Conservation (phyloP, 2,329 filamentous ascomycete species). For the Bipolaris victoriae region DNA sequence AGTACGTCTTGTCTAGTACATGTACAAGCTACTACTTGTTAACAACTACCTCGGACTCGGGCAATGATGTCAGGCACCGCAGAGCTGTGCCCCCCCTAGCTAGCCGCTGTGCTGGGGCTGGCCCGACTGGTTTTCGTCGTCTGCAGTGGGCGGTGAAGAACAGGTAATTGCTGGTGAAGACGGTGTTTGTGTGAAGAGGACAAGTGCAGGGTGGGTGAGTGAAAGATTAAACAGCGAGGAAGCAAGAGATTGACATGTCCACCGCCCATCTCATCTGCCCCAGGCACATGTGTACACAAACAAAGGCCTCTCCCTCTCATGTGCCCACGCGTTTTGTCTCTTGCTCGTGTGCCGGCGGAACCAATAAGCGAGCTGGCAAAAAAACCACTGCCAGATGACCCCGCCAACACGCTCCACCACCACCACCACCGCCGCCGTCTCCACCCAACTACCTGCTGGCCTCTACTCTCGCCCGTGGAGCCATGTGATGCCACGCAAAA, state of each 20-base stretch:
- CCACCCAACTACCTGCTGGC: neutral
- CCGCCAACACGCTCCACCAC: conserved; percentile 12
- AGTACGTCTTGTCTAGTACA: no score
- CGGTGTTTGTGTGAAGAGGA: neutral
- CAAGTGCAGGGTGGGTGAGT: neutral
- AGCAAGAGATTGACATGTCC: neutral
- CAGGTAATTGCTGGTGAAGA: no score
- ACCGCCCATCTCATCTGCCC: neutral
- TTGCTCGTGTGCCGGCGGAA: conserved; percentile 22
- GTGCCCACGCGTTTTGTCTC: conserved; percentile 33
- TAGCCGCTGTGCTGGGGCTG: conserved; percentile 21
- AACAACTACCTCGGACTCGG: conserved; percentile 27
- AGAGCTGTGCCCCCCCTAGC: conserved; percentile 18
- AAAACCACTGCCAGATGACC: conserved; percentile 12
- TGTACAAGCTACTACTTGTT: no score
- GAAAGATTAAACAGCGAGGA: neutral
- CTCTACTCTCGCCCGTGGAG: neutral
- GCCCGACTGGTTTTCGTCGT: conserved; percentile 15
- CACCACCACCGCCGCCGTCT: neutral
- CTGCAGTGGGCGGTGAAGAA: conserved; percentile 6
- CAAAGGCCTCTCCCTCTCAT: conserved; percentile 20
- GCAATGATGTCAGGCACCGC: conserved; percentile 39
- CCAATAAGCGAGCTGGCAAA: conserved; percentile 26
- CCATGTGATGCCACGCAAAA: conserved; percentile 1
- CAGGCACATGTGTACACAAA: conserved; percentile 16